Base-by-base conservation (phyloP, 129 eudicot species). In the Flaveria robusta region DNA sequence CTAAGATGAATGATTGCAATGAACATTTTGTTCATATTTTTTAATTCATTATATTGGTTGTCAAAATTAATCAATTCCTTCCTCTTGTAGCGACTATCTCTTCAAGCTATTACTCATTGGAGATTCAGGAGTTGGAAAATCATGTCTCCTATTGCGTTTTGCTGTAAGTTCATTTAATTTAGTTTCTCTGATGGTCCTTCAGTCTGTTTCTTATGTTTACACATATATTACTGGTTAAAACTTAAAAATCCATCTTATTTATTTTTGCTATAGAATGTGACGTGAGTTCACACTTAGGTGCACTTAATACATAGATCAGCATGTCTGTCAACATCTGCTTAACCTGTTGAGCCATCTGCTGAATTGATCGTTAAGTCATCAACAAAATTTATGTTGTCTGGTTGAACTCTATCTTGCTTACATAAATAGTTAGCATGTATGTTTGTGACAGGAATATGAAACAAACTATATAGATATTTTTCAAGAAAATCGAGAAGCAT, bases 71-170 rank as follows among this genome's bases (percentile, higher is more conserved):
- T 65, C 0, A 34, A 16, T 74, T 7, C 2, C 11, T 66, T 80
- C 20, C 64, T 80, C 60, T 72, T 87, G 86, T 82, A 93, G 98
- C 31, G 98, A 93, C 83, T 93, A 93, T 79, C 89, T 93, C 74
- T 93, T 93, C 54, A 93, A 93, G 88, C 96, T 93, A 66, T 82
- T 93, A 83, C 98, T 93, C 23, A 93, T 93, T 68, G 98, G 98
- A 82, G 98, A 93, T 83, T 93, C 98, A 19, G 98, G 98, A 81
- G 98, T 93, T 72, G 98, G 98, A 45, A 93, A 93, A 79, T 93
- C 98, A 66, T 93, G 97, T 83, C 97, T 93, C 62, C 91, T 93
- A 62, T 69, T 93, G 87, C 88, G 98, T 85, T 93, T 93, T 86
- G 98, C 98, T 79, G 81, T 81, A 69, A 93, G 96, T 83, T 67